A percentile compares a stretch with the other conserved stretches of the same genome.
Conservation (phyloP, 176 grass and related monocot species). For the Oryza coarctata region DNA sequence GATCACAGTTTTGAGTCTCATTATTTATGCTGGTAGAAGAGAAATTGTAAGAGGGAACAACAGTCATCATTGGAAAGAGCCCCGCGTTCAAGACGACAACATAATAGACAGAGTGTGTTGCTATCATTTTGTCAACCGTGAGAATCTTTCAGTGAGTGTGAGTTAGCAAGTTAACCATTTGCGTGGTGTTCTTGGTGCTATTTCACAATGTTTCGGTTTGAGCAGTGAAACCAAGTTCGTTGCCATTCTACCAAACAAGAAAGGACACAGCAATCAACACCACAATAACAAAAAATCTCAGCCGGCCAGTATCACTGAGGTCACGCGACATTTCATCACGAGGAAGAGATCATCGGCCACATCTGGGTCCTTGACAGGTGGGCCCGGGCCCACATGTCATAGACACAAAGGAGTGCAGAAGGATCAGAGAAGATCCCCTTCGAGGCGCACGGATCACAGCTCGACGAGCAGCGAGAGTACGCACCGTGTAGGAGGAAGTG, state of each 20-base stretch:
- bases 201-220: not conserved
- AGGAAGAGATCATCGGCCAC: not conserved
- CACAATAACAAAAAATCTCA: not conserved
- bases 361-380: not conserved
- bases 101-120: not conserved
- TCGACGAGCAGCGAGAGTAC: not conserved
- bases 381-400: not conserved
- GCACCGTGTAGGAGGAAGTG: constrained; percentile 85
- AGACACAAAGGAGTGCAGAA: not conserved
- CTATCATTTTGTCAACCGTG: too few species aligned
- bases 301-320: not conserved
- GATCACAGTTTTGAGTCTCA: not conserved
- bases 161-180: not conserved
- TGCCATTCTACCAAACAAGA: not conserved
- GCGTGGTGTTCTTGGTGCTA: not conserved
- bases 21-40: not conserved
- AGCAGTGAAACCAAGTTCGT: not conserved
- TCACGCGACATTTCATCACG: not conserved
- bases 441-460: not conserved
- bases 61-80: not conserved
- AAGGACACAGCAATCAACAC: not conserved
- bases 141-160: not conserved
- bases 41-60: not conserved
- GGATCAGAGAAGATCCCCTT: not conserved
- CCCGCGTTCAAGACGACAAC: not conserved